These are phyloP conservation scores for Mycena capillaripes DNA, from an alignment of 768 basidiomycete species.

Conservation along the genomic window DNA sequence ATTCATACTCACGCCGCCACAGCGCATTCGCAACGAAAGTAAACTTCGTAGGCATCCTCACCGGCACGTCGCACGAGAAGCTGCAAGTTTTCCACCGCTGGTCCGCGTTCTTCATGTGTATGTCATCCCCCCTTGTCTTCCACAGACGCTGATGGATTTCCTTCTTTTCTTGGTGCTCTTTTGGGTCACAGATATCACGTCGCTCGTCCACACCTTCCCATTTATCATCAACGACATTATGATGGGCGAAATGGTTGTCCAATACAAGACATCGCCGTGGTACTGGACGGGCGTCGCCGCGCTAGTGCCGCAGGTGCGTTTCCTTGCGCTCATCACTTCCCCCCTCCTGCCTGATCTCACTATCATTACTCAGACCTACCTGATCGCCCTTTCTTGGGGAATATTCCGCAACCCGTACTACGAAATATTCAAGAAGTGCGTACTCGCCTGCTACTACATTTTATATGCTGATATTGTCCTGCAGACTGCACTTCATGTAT, in stretches of 20 bases:
- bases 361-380: slow-evolving; percentile 39
- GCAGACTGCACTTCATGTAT: slow-evolving; percentile 42
- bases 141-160: no score
- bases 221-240: slow-evolving; percentile 46
- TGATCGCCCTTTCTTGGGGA: slow-evolving; percentile 48
- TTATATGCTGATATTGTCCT: not conserved
- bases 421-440: slow-evolving; percentile 50
- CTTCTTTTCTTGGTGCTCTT: no score
- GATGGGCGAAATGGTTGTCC: slow-evolving; percentile 40
- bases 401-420: slow-evolving; percentile 48
- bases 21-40: slow-evolving; percentile 53
- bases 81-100: slow-evolving; percentile 55
- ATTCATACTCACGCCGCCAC: not conserved
- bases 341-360: not conserved
- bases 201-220: slow-evolving; percentile 51
- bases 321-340: no score
- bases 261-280: slow-evolving; percentile 37
- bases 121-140: slow-evolving; percentile 6
- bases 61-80: slow-evolving; percentile 51
- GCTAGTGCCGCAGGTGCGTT: slow-evolving; percentile 46
- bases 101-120: slow-evolving; percentile 51
- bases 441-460: not conserved
- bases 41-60: slow-evolving; percentile 48
- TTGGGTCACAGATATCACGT: slow-evolving; percentile 43
- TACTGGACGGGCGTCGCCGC: slow-evolving; percentile 52